Evolutionary conservation across 2,329 filamentous ascomycete genomes (phyloP), one percentile per base, ranked within the genome.

Genomic region (Parasarocladium wereldwijsianum): DNA sequence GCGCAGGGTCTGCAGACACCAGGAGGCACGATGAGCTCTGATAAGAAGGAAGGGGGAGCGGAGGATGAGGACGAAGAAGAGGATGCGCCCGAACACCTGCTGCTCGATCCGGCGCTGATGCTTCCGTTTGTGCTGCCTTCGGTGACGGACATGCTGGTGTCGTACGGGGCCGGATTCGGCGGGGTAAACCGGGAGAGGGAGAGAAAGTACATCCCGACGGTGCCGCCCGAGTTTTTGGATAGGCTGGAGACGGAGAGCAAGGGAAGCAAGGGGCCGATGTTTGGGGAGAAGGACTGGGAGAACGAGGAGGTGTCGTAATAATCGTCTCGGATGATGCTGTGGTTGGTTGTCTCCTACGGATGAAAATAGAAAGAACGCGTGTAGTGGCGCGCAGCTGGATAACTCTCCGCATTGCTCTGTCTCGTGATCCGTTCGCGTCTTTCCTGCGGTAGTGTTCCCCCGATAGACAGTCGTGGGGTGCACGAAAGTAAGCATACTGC

Each of bases 131-230:
- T 80, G n/a, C 62, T 98, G 17, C 90, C 90, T 2, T 93, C 87
- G 2, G 90, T 84, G 34, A 96, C 86, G 16, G 90, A 98, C 51
- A 98, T 98, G 90, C 66, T 96, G 27, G 73, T 98, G 27, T 87
- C 77, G 40, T 98, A 92, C 45, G 90, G 90, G 1, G 86, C 90
- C 9, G 90, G 90, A 1, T 90, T 96, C 45, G 90, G 90, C 5
- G 90, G 90, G 0, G 62, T 90, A 26, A 93, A 98, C 56, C 70
- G 80, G 37, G 90, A 96, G 54, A 68, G 85, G 33, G 90, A 92
- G 52, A 68, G 84, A 40, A 93, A 93, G 56, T 98, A 98, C 51
- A 92, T 93, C 26, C 90, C 90, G 3, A 93, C 83, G 0, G 82
- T 98, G 31, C 87, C 90, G 12, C 78, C 86, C 0, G 90, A 98